Conservation (phyloP, 352 stramenopile species). For the Chrysophaeum taylorii region DNA sequence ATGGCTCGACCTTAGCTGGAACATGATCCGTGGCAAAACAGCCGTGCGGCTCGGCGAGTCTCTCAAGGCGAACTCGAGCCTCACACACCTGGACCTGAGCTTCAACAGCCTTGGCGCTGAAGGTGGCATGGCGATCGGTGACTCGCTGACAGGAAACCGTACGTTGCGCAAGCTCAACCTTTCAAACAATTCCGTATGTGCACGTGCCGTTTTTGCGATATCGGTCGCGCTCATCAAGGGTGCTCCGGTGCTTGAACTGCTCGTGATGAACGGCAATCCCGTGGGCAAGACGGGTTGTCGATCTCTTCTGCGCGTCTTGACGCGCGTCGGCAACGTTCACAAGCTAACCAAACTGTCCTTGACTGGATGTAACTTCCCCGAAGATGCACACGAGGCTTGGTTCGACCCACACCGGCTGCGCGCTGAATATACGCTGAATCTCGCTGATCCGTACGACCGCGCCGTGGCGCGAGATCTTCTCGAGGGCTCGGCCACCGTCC, state of each 20-base stretch:
- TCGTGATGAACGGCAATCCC: background rate
- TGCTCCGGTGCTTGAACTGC: background rate
- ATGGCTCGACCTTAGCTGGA: background rate
- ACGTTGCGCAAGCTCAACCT: background rate
- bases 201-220: background rate
- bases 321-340: background rate
- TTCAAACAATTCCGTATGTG: background rate
- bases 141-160: background rate
- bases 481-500: background rate
- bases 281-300: background rate
- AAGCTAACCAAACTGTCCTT: background rate
- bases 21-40: background rate
- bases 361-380: no score
- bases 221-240: background rate
- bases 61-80: background rate
- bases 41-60: background rate
- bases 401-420: background rate
- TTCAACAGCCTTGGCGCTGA: background rate
- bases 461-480: background rate
- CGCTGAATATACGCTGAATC: background rate
- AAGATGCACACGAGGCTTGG: no score
- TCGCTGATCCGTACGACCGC: background rate
- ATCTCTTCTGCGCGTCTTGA: background rate
- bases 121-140: background rate
- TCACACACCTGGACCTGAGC: background rate